Evolutionary conservation across 768 basidiomycete species (phyloP).

Genomic region (Tulasnella sp.): DNA sequence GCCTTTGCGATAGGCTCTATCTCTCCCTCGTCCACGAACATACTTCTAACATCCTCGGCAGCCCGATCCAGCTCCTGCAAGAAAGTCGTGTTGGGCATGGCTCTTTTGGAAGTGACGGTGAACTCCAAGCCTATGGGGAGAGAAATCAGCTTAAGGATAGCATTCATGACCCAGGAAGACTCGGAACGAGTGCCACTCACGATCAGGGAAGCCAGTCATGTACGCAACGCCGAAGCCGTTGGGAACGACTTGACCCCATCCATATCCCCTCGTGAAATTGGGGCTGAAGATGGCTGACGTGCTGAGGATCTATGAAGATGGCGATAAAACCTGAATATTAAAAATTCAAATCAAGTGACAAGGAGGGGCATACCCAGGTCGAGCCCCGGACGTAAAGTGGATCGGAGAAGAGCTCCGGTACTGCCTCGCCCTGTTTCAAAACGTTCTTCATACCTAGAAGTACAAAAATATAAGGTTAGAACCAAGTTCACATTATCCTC

Average conservation of each 20-base stretch:
- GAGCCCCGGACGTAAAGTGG: slow-evolving; percentile 59
- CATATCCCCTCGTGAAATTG: slow-evolving; percentile 63
- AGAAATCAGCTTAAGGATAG: slow-evolving; percentile 38
- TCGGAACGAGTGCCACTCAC: slow-evolving; percentile 32
- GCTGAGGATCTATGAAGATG: slow-evolving; percentile 38
- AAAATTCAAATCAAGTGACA: too few species aligned
- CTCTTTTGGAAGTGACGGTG: slow-evolving; percentile 76
- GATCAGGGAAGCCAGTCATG: slow-evolving; percentile 70
- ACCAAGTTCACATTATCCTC: neutral
- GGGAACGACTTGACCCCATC: slow-evolving; percentile 92
- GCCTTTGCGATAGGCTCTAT: too few species aligned
- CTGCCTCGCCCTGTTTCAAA: slow-evolving; percentile 46
- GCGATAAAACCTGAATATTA: neutral
- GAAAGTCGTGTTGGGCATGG: slow-evolving; percentile 71
- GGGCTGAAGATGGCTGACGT: slow-evolving; percentile 84
- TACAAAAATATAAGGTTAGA: neutral
- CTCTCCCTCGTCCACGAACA: too few species aligned
- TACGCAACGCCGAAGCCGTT: slow-evolving; percentile 94
- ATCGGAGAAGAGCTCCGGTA: slow-evolving; percentile 65
- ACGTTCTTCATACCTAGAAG: slow-evolving; percentile 57
- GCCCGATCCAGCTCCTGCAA: slow-evolving; percentile 54
- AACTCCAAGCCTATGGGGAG: slow-evolving; percentile 42
- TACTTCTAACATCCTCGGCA: slow-evolving; percentile 55
- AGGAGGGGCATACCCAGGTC: slow-evolving; percentile 48
- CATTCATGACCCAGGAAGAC: neutral